These are phyloP conservation scores for Aspergillus asperescens DNA, from an alignment of 495 filamentous ascomycete species.

Conservation along the genomic window DNA sequence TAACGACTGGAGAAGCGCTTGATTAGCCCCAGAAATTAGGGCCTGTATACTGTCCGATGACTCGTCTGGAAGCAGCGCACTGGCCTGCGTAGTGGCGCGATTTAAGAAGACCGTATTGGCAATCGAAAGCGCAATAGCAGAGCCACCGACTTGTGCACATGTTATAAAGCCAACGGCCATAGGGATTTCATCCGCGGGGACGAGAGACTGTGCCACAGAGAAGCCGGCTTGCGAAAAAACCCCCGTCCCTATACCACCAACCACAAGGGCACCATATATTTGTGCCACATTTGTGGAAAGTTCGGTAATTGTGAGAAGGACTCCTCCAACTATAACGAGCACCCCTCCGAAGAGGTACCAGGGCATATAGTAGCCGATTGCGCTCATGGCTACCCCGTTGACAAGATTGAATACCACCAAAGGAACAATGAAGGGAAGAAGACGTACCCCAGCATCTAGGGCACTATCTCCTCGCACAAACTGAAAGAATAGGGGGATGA, in stretches of 20 bases:
- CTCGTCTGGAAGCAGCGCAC: neutral
- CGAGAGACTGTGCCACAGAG: constrained; percentile 49
- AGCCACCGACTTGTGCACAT: constrained; percentile 48
- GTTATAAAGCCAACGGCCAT: constrained; percentile 50
- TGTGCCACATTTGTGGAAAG: constrained; percentile 14
- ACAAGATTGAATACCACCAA: constrained; percentile 33
- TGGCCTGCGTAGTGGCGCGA: neutral
- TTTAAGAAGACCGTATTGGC: constrained; percentile 55
- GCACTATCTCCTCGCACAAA: constrained; percentile 34
- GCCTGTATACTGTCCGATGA: neutral
- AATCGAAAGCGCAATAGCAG: constrained; percentile 51
- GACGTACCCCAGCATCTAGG: constrained; percentile 34
- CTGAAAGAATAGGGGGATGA: constrained; percentile 46
- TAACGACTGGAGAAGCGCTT: too few species aligned
- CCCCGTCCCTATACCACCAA: neutral
- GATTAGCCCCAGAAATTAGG: neutral
- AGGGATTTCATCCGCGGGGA: constrained; percentile 31
- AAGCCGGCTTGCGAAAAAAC: constrained; percentile 32
- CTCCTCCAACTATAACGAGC: constrained; percentile 41
- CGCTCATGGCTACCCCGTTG: constrained; percentile 45
- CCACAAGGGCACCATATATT: constrained; percentile 1
- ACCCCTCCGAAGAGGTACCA: constrained; percentile 48
- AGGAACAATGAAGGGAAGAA: constrained; percentile 23
- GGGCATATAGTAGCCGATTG: constrained; percentile 49
- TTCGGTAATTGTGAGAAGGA: neutral